Evolutionary conservation across 331 rosid genomes (phyloP).

Genomic region (Quercus phellos): DNA sequence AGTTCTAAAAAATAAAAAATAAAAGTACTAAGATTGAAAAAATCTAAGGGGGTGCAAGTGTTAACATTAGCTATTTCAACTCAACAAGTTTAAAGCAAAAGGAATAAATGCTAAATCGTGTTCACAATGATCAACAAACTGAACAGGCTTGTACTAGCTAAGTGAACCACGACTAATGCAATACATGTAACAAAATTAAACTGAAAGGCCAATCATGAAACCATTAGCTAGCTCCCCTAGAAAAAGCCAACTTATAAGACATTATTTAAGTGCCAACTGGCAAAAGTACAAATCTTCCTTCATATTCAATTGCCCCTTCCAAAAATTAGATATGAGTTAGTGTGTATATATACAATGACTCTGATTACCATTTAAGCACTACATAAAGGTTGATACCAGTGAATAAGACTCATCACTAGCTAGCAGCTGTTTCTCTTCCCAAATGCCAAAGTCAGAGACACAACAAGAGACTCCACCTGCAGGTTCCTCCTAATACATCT

Average conservation of each 20-base stretch:
- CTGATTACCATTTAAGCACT: constrained; percentile 1
- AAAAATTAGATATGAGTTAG: background rate
- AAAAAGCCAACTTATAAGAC: background rate
- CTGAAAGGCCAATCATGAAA: background rate
- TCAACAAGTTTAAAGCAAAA: background rate
- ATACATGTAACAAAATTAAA: background rate
- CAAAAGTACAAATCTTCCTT: background rate
- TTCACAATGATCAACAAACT: background rate
- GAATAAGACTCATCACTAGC: background rate
- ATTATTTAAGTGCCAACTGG: background rate
- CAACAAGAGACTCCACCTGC: constrained; percentile 50
- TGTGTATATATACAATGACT: constrained; percentile 1
- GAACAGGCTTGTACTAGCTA: no score
- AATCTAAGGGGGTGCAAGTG: background rate
- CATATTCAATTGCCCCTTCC: background rate
- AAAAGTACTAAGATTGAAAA: background rate
- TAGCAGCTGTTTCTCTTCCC: constrained; percentile 12
- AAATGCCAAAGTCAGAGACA: constrained; percentile 46
- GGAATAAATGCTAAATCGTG: constrained; percentile 1
- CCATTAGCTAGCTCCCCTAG: background rate
- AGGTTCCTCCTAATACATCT: constrained; percentile 33
- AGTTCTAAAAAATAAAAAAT: background rate
- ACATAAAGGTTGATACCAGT: constrained; percentile 1
- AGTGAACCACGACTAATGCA: no score
- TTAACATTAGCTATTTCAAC: no score